Base-by-base conservation (phyloP, 768 basidiomycete genomes). In the Phlebiopsis gigantea region DNA sequence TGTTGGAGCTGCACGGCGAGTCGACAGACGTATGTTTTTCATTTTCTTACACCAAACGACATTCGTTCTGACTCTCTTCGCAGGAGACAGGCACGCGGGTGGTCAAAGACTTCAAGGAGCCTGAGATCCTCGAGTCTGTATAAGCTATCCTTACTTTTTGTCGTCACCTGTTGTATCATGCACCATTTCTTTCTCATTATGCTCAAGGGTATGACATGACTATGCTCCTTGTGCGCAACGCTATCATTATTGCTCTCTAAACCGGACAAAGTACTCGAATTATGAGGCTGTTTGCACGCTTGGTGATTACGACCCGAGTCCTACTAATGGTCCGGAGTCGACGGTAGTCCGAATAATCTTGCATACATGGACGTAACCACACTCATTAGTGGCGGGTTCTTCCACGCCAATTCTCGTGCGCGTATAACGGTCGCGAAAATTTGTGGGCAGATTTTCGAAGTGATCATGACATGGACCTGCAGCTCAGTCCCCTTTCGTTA, bases 51-150 rank as follows among this genome's bases (percentile, higher is more conserved):
- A 46, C 39, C 59, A 43, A 39, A 41, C 24, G 43, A 44, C 46
- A 34, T 26, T 9, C 58, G 10, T 55, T 34, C 31, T 6, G 10
- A 56, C n/a, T 43, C 24, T 57, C 60, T 46, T 53, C 53, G 42
- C 51, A 96, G 90, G 94, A 96, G 80, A 94, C 93, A 47, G 96
- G 96, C 63, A 90, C 92, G 64, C 88, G 90, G 73, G 87, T 96
- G 54, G 89, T 80, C 57, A 93, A 90, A 79, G 94, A 96, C 72
- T 98, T 95, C 82, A 94, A 96, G 82, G 95, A 98, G 83, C 95
- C 95, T 45, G 92, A 93, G 77, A 82, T 94, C 66, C 83, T 91
- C 56, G 90, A 90, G 70, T 86, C 91, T 64, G 96, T 98, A 59
- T 98, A 85, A 86, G 69, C 66, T 65, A 54, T 58, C 51, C 66